Evolutionary conservation across 2,329 filamentous ascomycete genomes (phyloP), one percentile per base, ranked within the genome.

Genomic region (Alternaria viburni): DNA sequence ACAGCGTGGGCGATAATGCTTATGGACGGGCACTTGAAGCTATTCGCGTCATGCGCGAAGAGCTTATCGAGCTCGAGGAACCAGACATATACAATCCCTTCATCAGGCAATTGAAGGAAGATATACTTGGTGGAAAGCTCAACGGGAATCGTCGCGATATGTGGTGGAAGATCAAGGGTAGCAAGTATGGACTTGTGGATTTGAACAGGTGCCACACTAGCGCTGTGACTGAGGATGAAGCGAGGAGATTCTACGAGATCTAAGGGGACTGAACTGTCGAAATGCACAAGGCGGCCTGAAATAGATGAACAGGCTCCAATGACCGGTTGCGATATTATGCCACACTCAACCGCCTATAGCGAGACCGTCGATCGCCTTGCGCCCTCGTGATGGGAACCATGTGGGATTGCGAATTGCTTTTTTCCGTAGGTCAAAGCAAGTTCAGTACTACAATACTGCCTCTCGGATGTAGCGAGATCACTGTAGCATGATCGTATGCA

Each of bases 111-210:
- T 80, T 98, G 71, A 98, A 97, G 83, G 84, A 83, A 68, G 88
- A 89, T 59, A 77, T 97, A 1, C 78, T 93, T 8, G 86, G 84
- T 0, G 91, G 89, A 0, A 86, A 91, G 69, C 80, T 97, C 3
- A 89, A 90, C 41, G 93, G 93, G 0, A 91, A 96, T 71, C 84
- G 93, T 57, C 86, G 86, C 66, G 93, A 96, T 74, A 89, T 97
- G 81, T 97, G 93, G 93, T 91, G 88, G 82, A 84, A 87, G 69
- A 81, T 97, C 23, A 86, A 90, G 69, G 87, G 83, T 62, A 87
- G 85, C 45, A 88, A 84, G 69, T 81, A 97, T 59, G 92, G 93
- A 0, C 82, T 97, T 75, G 89, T 98, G 71, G 89, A 91, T 66
- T 83, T 85, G 56, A 84, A 81, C 51, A 83, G 88, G 72, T 87